Evolutionary conservation across 2,329 filamentous ascomycete genomes (phyloP).

Genomic region (Diaporthe sp.): DNA sequence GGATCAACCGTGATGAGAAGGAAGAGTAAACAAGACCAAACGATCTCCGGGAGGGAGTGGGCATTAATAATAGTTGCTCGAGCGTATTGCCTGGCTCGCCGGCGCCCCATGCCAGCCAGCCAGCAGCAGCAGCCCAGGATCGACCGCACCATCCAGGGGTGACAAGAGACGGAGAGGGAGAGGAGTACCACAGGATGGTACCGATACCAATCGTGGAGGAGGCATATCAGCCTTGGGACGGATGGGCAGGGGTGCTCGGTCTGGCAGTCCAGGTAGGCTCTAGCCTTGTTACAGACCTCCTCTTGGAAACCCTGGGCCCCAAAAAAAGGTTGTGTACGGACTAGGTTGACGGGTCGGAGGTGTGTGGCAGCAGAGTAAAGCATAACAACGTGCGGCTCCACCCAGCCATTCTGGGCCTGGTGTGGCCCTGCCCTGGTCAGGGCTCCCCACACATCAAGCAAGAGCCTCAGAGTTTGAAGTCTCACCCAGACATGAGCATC

Average conservation of each 20-base stretch:
- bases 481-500: slow-evolving; percentile 34
- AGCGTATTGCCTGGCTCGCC: slow-evolving; percentile 22
- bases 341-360: slow-evolving; percentile 30
- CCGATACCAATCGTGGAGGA: background rate
- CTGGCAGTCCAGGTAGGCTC: slow-evolving; percentile 46
- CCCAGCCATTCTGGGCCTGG: slow-evolving; percentile 30
- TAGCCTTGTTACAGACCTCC: slow-evolving; percentile 54
- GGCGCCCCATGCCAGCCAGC: slow-evolving; percentile 38
- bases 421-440: slow-evolving; percentile 30
- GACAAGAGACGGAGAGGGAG: background rate
- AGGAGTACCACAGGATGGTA: background rate
- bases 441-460: slow-evolving; percentile 28
- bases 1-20: slow-evolving; percentile 39
- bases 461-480: slow-evolving; percentile 33
- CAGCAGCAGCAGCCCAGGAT: slow-evolving; percentile 44
- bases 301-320: slow-evolving; percentile 32
- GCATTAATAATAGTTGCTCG: slow-evolving; percentile 35
- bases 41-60: slow-evolving; percentile 39
- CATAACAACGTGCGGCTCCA: slow-evolving; percentile 30
- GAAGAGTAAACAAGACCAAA: slow-evolving; percentile 43
- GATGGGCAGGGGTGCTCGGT: slow-evolving; percentile 44
- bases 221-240: slow-evolving; percentile 46
- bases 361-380: slow-evolving; percentile 29
- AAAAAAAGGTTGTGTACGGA: slow-evolving; percentile 25
- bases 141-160: slow-evolving; percentile 40